Evolutionary conservation across 768 basidiomycete species (phyloP).

Genomic region (Suillus bovinus): DNA sequence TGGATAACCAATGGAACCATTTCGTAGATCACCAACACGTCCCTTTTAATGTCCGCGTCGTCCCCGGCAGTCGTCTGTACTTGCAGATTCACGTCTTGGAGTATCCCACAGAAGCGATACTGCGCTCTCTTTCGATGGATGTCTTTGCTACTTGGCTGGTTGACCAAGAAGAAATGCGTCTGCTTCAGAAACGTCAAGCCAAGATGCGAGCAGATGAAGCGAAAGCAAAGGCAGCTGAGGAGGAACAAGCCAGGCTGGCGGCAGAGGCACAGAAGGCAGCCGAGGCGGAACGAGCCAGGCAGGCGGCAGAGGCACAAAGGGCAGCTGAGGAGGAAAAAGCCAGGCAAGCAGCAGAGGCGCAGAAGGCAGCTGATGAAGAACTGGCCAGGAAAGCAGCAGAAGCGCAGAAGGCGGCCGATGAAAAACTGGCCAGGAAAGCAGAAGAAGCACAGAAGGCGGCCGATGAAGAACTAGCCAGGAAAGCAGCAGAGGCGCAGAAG

Average conservation of each 20-base stretch:
- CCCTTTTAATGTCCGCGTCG: background rate
- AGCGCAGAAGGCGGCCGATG: too few species aligned
- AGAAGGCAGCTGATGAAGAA: too few species aligned
- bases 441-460: background rate
- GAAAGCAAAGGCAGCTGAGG: too few species aligned
- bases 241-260: background rate
- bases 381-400: too few species aligned
- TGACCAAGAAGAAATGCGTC: background rate
- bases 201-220: too few species aligned
- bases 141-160: background rate
- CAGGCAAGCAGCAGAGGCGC: background rate
- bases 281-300: too few species aligned
- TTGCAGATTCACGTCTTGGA: background rate
- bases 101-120: background rate
- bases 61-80: background rate
- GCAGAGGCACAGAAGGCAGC: too few species aligned
- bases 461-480: too few species aligned
- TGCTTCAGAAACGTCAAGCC: background rate
- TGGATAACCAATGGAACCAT: background rate
- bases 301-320: background rate
- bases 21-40: background rate
- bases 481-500: too few species aligned
- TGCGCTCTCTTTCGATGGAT: background rate
- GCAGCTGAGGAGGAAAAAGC: background rate
- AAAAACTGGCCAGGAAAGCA: too few species aligned